Conservation (phyloP, 192 early-diverging fungal genomes). For the Chytriomyces confervae region DNA sequence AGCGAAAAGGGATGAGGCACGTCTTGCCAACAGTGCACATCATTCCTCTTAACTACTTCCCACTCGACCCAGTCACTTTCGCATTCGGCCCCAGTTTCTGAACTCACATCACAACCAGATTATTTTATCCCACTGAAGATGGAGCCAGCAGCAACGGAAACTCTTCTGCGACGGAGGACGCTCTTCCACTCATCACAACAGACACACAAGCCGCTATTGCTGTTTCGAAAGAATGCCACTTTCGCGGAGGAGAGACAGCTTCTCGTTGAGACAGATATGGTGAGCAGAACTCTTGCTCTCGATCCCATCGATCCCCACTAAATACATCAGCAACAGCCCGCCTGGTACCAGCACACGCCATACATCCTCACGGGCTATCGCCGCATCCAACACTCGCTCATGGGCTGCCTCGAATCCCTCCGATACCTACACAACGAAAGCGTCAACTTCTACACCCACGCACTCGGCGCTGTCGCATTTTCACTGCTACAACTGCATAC, state of each 20-base stretch:
- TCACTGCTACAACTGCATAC: slow-evolving; percentile 42
- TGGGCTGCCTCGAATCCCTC: slow-evolving; percentile 74
- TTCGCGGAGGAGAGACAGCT: background rate
- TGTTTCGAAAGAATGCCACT: background rate
- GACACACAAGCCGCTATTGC: background rate
- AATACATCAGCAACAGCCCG: slow-evolving; percentile 9
- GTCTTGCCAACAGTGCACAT: too few relatives aligned
- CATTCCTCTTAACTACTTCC: too few relatives aligned
- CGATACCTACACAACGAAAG: slow-evolving; percentile 91
- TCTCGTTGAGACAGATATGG: slow-evolving; percentile 17
- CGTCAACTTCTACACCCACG: slow-evolving; percentile 90
- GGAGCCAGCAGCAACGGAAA: background rate
- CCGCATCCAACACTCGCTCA: slow-evolving; percentile 74
- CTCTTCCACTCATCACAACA: background rate
- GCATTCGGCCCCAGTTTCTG: too few relatives aligned
- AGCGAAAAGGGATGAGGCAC: too few relatives aligned
- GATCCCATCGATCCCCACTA: background rate
- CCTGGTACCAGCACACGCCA: slow-evolving; percentile 71
- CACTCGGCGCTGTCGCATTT: slow-evolving; percentile 72
- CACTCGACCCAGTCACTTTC: too few relatives aligned
- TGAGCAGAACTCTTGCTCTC: background rate
- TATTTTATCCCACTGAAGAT: too few relatives aligned
- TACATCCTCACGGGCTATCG: slow-evolving; percentile 85
- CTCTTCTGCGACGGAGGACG: background rate
- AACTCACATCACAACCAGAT: too few relatives aligned